Percentiles rank a stretch among this genome's conserved stretches.
These are phyloP conservation scores for Candida endomychidarum DNA, from an alignment of 805 yeast species.

Conservation along the genomic window DNA sequence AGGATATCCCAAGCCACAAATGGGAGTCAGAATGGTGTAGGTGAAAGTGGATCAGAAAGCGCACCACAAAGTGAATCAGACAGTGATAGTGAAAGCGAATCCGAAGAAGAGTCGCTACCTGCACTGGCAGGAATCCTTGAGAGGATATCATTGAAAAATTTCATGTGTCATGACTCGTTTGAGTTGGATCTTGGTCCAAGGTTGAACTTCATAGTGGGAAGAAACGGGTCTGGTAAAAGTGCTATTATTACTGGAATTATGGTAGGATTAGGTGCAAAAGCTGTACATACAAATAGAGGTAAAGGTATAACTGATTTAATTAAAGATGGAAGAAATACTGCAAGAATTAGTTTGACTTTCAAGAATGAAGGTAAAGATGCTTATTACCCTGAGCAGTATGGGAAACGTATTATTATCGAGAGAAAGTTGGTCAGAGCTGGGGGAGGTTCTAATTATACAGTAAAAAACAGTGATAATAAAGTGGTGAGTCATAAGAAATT, in stretches of 20 bases:
- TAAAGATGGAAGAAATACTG: slow-evolving; percentile 70
- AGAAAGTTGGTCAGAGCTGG: slow-evolving; percentile 54
- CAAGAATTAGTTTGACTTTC: slow-evolving; percentile 65
- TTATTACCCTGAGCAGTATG: slow-evolving; percentile 62
- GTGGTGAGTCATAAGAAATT: slow-evolving; percentile 57
- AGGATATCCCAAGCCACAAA: slow-evolving; percentile 3
- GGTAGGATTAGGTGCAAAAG: slow-evolving; percentile 86
- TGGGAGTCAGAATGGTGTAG: neutral
- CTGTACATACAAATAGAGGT: slow-evolving; percentile 85
- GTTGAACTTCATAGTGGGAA: slow-evolving; percentile 83
- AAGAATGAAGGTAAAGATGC: slow-evolving; percentile 67
- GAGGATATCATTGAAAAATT: slow-evolving; percentile 63
- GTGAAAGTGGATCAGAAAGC: neutral
- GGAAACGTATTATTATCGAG: slow-evolving; percentile 67
- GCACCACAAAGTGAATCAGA: slow-evolving; percentile 13
- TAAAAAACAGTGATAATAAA: slow-evolving; percentile 53
- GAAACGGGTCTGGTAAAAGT: slow-evolving; percentile 89
- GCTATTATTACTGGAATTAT: slow-evolving; percentile 86
- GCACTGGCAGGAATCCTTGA: slow-evolving; percentile 68
- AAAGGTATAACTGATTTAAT: slow-evolving; percentile 66
- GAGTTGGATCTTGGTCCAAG: slow-evolving; percentile 73
- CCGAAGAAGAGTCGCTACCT: slow-evolving; percentile 13
- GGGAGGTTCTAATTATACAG: slow-evolving; percentile 51
- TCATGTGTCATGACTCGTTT: slow-evolving; percentile 89
- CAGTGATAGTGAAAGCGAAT: slow-evolving; percentile 10